Percentiles rank a stretch among this genome's conserved stretches.
phyloP scores from a whole-genome alignment of 2,329 filamentous ascomycete genomes.

The Aspergillus melleus region DNA sequence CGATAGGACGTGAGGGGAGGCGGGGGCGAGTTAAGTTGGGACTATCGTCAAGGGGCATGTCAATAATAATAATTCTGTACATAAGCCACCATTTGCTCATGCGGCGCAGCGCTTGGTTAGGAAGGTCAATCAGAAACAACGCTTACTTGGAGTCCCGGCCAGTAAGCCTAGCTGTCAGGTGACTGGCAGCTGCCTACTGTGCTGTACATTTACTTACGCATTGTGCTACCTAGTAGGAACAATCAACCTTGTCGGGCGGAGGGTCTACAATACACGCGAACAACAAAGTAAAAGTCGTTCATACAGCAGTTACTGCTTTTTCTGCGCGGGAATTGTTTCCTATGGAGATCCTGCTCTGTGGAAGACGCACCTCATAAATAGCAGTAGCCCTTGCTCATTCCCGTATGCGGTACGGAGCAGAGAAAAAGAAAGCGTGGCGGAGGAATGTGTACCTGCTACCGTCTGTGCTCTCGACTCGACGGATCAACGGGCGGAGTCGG shows the following conservation, averaged over 20 bases:
- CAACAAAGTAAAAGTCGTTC: no score
- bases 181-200: not conserved
- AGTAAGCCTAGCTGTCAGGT: not conserved
- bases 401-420: not conserved
- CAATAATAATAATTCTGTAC: conserved; percentile 5
- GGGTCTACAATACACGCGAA: not conserved
- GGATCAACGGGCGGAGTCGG: conserved; percentile 9
- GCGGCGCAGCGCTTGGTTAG: not conserved
- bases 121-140: not conserved
- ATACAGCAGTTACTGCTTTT: not conserved
- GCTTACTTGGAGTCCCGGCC: no score
- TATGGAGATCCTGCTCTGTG: not conserved
- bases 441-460: conserved; percentile 4
- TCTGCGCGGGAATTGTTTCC: not conserved
- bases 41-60: conserved; percentile 15
- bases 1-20: conserved; percentile 13
- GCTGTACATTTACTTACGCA: no score
- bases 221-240: no score
- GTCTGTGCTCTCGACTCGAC: conserved; percentile 9
- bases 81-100: conserved; percentile 5
- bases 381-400: not conserved
- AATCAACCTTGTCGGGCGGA: not conserved
- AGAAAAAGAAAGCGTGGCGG: conserved; percentile 13
- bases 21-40: not conserved
- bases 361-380: not conserved